A percentile compares a stretch with the other conserved stretches of the same genome.
These are phyloP conservation scores for Cercis canadensis DNA, from an alignment of 306 rosid species.

Conservation along the genomic window DNA sequence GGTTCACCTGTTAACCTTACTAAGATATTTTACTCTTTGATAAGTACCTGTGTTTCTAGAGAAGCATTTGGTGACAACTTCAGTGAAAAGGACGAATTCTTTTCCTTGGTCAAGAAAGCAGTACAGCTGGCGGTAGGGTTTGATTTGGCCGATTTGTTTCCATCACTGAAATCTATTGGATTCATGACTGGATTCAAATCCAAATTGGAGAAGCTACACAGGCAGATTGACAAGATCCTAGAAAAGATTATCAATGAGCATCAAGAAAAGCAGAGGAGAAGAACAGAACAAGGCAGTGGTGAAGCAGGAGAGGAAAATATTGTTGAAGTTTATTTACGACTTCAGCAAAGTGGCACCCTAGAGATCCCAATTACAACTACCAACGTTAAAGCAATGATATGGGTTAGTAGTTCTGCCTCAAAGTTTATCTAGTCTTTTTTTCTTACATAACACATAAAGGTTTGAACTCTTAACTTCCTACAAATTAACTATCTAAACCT, in stretches of 20 bases:
- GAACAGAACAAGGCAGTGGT: neutral
- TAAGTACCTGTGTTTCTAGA: neutral
- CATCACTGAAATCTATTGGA: neutral
- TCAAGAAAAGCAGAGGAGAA: neutral
- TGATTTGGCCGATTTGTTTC: too few species aligned
- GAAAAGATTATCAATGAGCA: neutral
- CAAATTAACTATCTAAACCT: too few species aligned
- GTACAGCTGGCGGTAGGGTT: too few species aligned
- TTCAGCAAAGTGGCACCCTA: neutral
- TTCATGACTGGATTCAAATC: neutral
- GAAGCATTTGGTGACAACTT: slow-evolving; percentile 5
- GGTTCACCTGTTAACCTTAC: slow-evolving; percentile 33
- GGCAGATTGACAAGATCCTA: neutral
- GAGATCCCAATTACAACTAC: slow-evolving; percentile 21
- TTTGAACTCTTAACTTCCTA: too few species aligned
- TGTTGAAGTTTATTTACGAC: neutral
- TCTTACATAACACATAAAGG: too few species aligned
- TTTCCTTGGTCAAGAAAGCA: too few species aligned
- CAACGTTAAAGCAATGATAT: slow-evolving; percentile 14
- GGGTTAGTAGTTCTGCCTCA: slow-evolving; percentile 23
- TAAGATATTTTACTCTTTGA: neutral
- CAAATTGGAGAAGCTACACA: neutral
- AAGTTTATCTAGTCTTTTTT: too few species aligned
- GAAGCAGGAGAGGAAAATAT: neutral
- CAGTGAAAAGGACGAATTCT: neutral